Evolutionary conservation across 2,329 filamentous ascomycete genomes (phyloP).

Genomic region (Penicillium fuscoglaucum): DNA sequence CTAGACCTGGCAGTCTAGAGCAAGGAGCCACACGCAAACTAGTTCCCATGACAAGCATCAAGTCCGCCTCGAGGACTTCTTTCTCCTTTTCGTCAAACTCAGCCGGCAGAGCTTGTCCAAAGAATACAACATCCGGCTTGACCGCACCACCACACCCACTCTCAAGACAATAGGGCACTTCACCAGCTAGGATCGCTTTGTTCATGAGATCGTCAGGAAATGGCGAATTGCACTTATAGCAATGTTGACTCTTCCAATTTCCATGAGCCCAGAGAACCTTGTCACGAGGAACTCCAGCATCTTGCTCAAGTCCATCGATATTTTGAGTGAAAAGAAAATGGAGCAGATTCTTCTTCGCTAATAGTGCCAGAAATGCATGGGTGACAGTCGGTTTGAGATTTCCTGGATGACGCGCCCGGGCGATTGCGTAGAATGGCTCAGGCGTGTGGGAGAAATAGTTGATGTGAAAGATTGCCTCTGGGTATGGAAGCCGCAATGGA

Average conservation of each 20-base stretch:
- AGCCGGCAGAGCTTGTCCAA: constrained; percentile 66
- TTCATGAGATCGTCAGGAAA: constrained; percentile 71
- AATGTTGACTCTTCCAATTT: constrained; percentile 79
- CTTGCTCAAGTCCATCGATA: constrained; percentile 84
- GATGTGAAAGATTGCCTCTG: constrained; percentile 86
- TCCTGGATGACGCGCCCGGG: constrained; percentile 82
- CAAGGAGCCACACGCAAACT: constrained; percentile 80
- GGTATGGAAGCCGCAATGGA: constrained; percentile 73
- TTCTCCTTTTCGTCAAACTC: constrained; percentile 58
- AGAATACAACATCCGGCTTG: constrained; percentile 86
- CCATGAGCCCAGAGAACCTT: constrained; percentile 83
- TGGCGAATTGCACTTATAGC: constrained; percentile 70
- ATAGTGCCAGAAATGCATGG: constrained; percentile 76
- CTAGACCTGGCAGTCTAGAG: constrained; percentile 67
- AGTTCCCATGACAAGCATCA: constrained; percentile 76
- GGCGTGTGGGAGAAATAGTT: constrained; percentile 76
- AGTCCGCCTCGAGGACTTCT: constrained; percentile 60
- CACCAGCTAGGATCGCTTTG: constrained; percentile 61
- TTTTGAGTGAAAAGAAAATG: constrained; percentile 87
- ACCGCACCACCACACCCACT: constrained; percentile 67
- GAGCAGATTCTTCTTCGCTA: constrained; percentile 72
- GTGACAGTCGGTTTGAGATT: constrained; percentile 78
- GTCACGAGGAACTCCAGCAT: constrained; percentile 71
- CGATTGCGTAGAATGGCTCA: constrained; percentile 79
- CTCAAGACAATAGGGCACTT: constrained; percentile 65